These are phyloP conservation scores for Aspergillus diversus DNA, from an alignment of 495 filamentous ascomycete genomes.

Conservation along the genomic window DNA sequence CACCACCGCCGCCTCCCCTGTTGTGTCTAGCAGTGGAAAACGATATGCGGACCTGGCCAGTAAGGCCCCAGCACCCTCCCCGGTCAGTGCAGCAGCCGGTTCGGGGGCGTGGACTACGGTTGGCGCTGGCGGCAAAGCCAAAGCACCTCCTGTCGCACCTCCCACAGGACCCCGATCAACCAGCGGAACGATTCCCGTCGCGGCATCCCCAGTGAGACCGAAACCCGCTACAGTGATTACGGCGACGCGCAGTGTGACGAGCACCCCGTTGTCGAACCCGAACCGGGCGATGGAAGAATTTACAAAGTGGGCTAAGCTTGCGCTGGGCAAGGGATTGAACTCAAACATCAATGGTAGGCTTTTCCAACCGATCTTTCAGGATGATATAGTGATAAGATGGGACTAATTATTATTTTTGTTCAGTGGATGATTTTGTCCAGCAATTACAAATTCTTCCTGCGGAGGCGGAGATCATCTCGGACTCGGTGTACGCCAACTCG, in stretches of 20 bases:
- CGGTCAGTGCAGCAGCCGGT: constrained; percentile 36
- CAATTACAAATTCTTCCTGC: constrained; percentile 73
- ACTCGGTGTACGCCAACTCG: constrained; percentile 83
- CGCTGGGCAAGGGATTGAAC: constrained; percentile 66
- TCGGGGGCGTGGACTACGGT: constrained; percentile 90
- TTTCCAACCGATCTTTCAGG: constrained; percentile 1
- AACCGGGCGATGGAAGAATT: constrained; percentile 82
- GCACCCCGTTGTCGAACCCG: constrained; percentile 45
- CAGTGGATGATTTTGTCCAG: constrained; percentile 81
- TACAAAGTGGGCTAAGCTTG: constrained; percentile 83
- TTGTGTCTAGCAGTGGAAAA: constrained; percentile 67
- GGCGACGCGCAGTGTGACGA: constrained; percentile 41
- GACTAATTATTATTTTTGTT: constrained; percentile 13
- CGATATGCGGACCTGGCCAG: constrained; percentile 94
- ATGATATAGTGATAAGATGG: neutral
- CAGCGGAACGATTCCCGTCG: constrained; percentile 51
- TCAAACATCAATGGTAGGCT: constrained; percentile 61
- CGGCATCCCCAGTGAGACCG: constrained; percentile 41
- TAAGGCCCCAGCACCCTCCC: constrained; percentile 60
- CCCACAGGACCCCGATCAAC: constrained; percentile 59
- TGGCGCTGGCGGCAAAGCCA: constrained; percentile 90
- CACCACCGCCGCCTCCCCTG: constrained; percentile 46
- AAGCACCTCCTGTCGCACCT: constrained; percentile 61
- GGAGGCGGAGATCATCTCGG: constrained; percentile 79
- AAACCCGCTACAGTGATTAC: constrained; percentile 41